A percentile compares a stretch with the other conserved stretches of the same genome.
phyloP scores from a whole-genome alignment of 257 asterid genomes.

The Solanum lycopersicoides region DNA sequence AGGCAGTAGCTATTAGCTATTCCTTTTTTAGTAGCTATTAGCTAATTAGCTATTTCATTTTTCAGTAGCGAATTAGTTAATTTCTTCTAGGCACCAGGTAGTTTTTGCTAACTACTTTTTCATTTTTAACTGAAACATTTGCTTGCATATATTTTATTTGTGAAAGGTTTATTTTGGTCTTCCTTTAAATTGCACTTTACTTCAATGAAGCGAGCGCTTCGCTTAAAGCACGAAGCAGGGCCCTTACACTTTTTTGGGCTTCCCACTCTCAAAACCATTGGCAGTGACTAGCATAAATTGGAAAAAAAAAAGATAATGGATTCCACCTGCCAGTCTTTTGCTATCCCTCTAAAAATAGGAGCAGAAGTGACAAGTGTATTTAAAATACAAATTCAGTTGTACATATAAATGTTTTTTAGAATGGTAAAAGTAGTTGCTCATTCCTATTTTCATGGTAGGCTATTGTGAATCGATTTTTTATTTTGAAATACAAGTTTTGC shows the following conservation, averaged over 20 bases:
- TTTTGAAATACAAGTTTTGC: not conserved
- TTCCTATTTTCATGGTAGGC: not conserved
- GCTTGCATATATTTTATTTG: not conserved
- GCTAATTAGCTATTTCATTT: not conserved
- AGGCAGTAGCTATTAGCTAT: not conserved
- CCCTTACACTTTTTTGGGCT: not conserved
- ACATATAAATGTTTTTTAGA: not conserved
- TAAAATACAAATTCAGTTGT: not conserved
- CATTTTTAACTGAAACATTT: not conserved
- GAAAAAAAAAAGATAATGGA: not conserved
- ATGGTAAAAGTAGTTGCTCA: not conserved
- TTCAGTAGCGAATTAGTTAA: not conserved
- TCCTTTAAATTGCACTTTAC: not conserved
- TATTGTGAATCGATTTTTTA: not conserved
- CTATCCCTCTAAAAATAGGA: not conserved
- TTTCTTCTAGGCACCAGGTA: not conserved
- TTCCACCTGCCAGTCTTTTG: not conserved
- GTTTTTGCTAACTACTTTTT: not conserved
- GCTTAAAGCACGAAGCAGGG: not conserved
- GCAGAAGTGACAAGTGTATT: not conserved
- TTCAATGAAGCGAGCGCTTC: not conserved
- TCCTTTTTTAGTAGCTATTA: not conserved
- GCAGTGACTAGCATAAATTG: not conserved
- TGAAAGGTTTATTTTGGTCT: not conserved
- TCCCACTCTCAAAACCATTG: not conserved